phyloP scores from a whole-genome alignment of 2,329 filamentous ascomycete species.

The Ophiostoma australiae region DNA sequence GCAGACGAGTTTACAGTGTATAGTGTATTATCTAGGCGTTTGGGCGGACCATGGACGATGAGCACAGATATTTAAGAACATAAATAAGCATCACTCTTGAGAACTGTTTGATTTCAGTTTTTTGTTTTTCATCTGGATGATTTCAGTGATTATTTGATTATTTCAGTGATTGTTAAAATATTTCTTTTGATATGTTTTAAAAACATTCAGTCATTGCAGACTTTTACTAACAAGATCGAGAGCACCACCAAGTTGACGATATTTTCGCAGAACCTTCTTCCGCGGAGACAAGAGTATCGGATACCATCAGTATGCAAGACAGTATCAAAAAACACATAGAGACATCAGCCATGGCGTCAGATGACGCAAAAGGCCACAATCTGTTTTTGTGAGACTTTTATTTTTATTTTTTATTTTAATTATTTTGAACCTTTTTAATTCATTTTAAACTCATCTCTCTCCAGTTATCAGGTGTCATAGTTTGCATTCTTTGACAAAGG shows the following conservation, averaged over 20 bases:
- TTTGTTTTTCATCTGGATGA: no score
- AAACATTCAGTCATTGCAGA: no score
- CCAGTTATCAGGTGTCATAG: not conserved
- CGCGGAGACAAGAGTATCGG: not conserved
- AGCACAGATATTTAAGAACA: not conserved
- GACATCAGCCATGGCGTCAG: not conserved
- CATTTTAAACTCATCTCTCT: not conserved
- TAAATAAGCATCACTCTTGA: not conserved
- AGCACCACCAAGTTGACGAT: not conserved
- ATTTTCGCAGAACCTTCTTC: not conserved
- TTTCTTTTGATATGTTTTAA: no score
- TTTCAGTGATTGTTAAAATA: no score
- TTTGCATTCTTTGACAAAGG: constrained; percentile 8
- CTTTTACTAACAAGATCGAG: no score
- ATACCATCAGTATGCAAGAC: not conserved
- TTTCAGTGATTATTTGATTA: no score
- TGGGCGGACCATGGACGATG: not conserved
- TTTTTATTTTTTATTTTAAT: not conserved
- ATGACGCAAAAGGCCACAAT: not conserved
- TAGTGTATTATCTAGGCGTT: not conserved
- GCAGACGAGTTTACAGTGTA: not conserved
- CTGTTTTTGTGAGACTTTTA: not conserved
- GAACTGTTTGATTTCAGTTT: no score
- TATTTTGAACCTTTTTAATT: not conserved
- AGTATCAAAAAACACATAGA: not conserved